phyloP scores from a whole-genome alignment of 805 yeast species.

The Soucietia sequanensis region DNA sequence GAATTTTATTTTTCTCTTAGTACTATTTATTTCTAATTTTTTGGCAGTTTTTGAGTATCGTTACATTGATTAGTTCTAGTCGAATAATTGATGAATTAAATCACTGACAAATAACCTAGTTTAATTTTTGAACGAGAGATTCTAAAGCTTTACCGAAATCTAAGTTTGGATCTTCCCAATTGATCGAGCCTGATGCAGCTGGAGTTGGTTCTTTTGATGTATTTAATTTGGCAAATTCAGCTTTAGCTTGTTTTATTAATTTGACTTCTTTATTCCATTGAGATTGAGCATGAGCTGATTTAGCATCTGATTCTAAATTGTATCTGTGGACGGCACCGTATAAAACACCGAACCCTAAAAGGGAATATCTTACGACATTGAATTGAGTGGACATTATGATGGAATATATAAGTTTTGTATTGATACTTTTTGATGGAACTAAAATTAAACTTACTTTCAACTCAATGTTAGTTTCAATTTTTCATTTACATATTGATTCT shows the following conservation, averaged over 20 bases:
- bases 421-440: slow-evolving; percentile 2
- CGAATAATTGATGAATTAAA: no score
- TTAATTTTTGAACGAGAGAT: slow-evolving; percentile 58
- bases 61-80: no score
- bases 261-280: slow-evolving; percentile 66
- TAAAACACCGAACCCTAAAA: slow-evolving; percentile 81
- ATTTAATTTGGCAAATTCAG: slow-evolving; percentile 71
- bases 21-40: no score
- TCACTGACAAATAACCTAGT: slow-evolving; percentile 20
- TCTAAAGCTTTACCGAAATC: slow-evolving; percentile 75
- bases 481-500: slow-evolving; percentile 2
- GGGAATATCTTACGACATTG: slow-evolving; percentile 89
- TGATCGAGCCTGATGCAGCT: slow-evolving; percentile 48
- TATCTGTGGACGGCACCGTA: slow-evolving; percentile 88
- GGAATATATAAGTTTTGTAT: slow-evolving; percentile 1
- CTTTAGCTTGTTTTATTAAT: slow-evolving; percentile 85
- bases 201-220: slow-evolving; percentile 37
- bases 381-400: slow-evolving; percentile 32
- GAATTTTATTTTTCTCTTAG: no score
- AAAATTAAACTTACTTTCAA: not conserved
- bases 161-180: slow-evolving; percentile 87
- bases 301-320: slow-evolving; percentile 59
- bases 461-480: slow-evolving; percentile 1
- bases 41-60: no score
- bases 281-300: slow-evolving; percentile 53